Base-by-base conservation (phyloP, 768 basidiomycete genomes). In the Lenzites betulinus region DNA sequence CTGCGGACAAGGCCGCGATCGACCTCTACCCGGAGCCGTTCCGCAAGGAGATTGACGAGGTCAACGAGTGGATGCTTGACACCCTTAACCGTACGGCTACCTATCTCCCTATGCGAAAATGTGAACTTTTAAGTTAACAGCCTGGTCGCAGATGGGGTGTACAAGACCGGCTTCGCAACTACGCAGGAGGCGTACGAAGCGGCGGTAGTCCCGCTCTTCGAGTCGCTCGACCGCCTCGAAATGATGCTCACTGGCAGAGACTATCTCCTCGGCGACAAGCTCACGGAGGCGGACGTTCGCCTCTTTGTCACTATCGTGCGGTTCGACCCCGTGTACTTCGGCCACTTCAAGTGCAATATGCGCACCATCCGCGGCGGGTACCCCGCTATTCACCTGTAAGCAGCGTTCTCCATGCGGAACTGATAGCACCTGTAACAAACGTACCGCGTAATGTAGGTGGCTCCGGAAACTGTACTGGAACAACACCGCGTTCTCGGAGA, bases 261-360 rank as follows among this genome's bases (percentile, higher is more conserved):
- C 33, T 97, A 89, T 73, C 81, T 98, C 49, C 78, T 97, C 47
- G 95, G 95, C n/a, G 79, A 84, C 67, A 77, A 60, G 50, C 82
- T 99, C 49, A 97, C 94, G 0, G 92, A 93, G 70, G 89, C 90
- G 1, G 92, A 93, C 66, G 77, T 89, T 51, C 84, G 96, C 52
- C 86, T 98, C 42, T 98, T 84, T 77, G 94, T 96, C n/a, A 97
- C 96, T 2, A 88, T 95, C 59, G 89, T 95, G 62, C 92, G 93
- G 36, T 95, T 95, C 74, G 94, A 96, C 67, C 87, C 88, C 1
- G 95, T 90, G 16, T 98, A 98, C 74, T 82, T 89, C 48, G 85
- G 88, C 0, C 92, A 94, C 71, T 98, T 98, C 83, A 98, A 98
- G 67, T 95, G 93, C 77, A 95, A 96, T 78, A 71, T 93, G 64